Evolutionary conservation across 768 basidiomycete species (phyloP).

Genomic region (Boletus barrowsii): DNA sequence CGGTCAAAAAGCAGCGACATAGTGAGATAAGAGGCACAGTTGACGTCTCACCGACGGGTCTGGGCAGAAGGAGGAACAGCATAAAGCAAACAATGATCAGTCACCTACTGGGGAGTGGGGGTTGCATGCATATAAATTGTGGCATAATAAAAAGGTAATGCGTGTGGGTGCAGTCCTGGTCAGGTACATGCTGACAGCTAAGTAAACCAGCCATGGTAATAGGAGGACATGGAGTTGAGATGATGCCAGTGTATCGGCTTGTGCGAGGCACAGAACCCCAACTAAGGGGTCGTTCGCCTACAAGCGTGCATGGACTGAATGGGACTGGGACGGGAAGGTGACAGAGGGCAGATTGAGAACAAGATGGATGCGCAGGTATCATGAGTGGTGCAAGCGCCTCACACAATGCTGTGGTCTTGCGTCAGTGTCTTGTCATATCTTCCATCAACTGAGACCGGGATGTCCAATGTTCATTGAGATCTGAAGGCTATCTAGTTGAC

Average conservation of each 20-base stretch:
- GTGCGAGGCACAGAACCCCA: constrained; percentile 80
- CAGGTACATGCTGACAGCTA: constrained; percentile 23
- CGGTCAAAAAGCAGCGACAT: constrained; percentile 1
- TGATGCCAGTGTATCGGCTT: constrained; percentile 72
- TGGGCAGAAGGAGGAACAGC: constrained; percentile 15
- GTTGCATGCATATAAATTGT: constrained; percentile 35
- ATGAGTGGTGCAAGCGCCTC: constrained; percentile 49
- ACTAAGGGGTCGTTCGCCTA: constrained; percentile 76
- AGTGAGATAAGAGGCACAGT: constrained; percentile 24
- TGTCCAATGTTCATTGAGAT: constrained; percentile 49
- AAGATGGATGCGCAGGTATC: constrained; percentile 48
- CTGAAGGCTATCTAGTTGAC: constrained; percentile 22
- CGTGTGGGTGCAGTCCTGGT: constrained; percentile 25
- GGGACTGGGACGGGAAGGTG: constrained; percentile 45
- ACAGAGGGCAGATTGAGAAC: constrained; percentile 40
- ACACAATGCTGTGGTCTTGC: constrained; percentile 63
- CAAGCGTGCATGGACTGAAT: constrained; percentile 54
- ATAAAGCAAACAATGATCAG: constrained; percentile 46
- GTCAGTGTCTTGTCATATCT: constrained; percentile 57
- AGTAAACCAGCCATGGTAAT: constrained; percentile 24
- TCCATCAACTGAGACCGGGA: constrained; percentile 50
- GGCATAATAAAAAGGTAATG: constrained; percentile 40
- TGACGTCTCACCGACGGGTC: constrained; percentile 24
- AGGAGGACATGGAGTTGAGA: constrained; percentile 26
- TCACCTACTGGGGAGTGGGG: constrained; percentile 29